These are phyloP conservation scores for Lagenidium giganteum DNA, from an alignment of 352 stramenopile genomes.

Conservation along the genomic window DNA sequence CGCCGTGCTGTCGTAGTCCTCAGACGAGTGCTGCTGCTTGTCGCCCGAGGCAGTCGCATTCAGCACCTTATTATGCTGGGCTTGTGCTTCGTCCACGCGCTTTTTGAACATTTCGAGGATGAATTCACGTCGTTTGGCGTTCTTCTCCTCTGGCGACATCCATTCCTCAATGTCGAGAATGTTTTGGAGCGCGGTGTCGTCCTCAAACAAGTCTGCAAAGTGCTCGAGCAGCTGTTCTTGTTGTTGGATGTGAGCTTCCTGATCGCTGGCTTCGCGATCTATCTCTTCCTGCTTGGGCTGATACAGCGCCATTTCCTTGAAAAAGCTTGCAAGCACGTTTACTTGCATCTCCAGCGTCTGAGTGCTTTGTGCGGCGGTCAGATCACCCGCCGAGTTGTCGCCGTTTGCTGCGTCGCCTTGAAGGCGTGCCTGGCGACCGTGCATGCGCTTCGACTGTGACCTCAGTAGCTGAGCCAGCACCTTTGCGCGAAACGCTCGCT, in stretches of 20 bases:
- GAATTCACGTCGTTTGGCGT: slow-evolving; percentile 2
- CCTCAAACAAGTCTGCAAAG: slow-evolving; percentile 40
- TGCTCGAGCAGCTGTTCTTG: slow-evolving; percentile 29
- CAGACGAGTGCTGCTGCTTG: slow-evolving; percentile 17
- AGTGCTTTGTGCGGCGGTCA: too few relatives aligned
- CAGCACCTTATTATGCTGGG: neutral
- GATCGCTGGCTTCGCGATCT: neutral
- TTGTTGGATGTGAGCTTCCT: slow-evolving; percentile 11
- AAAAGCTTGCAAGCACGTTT: slow-evolving; percentile 32
- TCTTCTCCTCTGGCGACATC: slow-evolving; percentile 24
- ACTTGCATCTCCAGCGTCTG: slow-evolving; percentile 13
- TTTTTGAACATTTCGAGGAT: slow-evolving; percentile 1
- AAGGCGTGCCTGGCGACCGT: too few relatives aligned
- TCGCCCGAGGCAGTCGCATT: too few relatives aligned
- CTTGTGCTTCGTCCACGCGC: slow-evolving; percentile 5
- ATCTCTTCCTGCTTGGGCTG: slow-evolving; percentile 23
- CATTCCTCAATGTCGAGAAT: slow-evolving; percentile 49
- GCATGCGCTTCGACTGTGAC: too few relatives aligned
- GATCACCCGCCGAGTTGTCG: too few relatives aligned
- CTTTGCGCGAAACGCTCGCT: slow-evolving; percentile 17
- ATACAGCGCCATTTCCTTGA: slow-evolving; percentile 46
- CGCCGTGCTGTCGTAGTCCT: slow-evolving; percentile 48
- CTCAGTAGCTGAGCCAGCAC: slow-evolving; percentile 10
- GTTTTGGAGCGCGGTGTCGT: slow-evolving; percentile 33
- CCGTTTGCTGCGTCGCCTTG: too few relatives aligned